Percentiles rank a stretch among this genome's conserved stretches.
phyloP scores from a whole-genome alignment of 1,139 yeast genomes.

The Starmera stellimalicola region DNA sequence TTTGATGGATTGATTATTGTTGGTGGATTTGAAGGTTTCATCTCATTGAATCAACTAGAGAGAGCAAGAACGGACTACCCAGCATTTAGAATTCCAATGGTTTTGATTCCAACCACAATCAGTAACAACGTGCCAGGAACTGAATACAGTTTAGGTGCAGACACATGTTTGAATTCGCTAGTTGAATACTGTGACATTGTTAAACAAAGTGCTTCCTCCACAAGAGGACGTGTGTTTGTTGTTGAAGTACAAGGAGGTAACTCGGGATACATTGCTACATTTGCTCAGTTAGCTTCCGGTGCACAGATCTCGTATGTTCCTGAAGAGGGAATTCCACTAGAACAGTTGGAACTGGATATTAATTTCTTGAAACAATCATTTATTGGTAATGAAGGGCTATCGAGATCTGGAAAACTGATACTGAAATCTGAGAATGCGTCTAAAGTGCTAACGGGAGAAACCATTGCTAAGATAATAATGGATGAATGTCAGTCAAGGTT shows the following conservation, averaged over 20 bases:
- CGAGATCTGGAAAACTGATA: constrained; percentile 61
- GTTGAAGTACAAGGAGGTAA: constrained; percentile 98
- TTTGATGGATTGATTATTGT: constrained; percentile 82
- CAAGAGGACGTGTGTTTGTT: constrained; percentile 90
- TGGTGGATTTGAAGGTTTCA: constrained; percentile 94
- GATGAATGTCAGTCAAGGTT: constrained; percentile 59
- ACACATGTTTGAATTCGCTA: constrained; percentile 86
- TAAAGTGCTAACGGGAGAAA: constrained; percentile 53
- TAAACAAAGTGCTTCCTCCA: constrained; percentile 90
- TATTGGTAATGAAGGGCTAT: constrained; percentile 67
- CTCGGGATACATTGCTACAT: constrained; percentile 87
- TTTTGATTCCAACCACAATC: constrained; percentile 88
- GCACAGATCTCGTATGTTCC: constrained; percentile 92
- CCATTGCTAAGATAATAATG: constrained; percentile 59
- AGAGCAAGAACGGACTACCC: constrained; percentile 69
- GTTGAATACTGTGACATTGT: constrained; percentile 91
- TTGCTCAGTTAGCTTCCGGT: constrained; percentile 84
- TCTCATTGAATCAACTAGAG: constrained; percentile 72
- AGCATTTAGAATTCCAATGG: constrained; percentile 88
- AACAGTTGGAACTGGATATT: constrained; percentile 69
- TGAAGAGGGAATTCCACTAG: constrained; percentile 70
- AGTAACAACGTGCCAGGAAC: constrained; percentile 98
- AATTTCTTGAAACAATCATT: constrained; percentile 61
- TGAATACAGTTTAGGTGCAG: constrained; percentile 88
- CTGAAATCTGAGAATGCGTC: constrained; percentile 65